phyloP scores from a whole-genome alignment of 1,284 basidiomycete species.

The Porodaedalea pini region DNA sequence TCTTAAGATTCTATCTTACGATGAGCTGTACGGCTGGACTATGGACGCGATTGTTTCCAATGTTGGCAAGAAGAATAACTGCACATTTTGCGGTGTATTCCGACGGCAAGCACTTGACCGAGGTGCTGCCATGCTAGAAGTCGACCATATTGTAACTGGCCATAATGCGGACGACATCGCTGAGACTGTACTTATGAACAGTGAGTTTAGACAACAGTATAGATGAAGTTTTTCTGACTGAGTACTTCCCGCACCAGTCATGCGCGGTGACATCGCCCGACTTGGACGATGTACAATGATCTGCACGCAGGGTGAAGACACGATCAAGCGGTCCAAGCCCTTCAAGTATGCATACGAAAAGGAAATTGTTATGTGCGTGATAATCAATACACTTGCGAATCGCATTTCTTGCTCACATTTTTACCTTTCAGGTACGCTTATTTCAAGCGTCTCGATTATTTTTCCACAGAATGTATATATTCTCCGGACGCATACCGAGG shows the following conservation, averaged over 20 bases:
- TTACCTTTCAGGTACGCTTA: constrained; percentile 81
- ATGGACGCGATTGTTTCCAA: constrained; percentile 96
- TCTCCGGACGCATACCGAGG: constrained; percentile 98
- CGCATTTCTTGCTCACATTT: constrained; percentile 9
- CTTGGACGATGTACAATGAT: constrained; percentile 93
- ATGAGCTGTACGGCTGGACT: constrained; percentile 98
- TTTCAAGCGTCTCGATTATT: constrained; percentile 98
- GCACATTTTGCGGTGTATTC: constrained; percentile 99
- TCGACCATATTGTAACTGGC: constrained; percentile 98
- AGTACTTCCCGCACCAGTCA: constrained; percentile 52
- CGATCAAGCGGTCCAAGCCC: constrained; percentile 94
- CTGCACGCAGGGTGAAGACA: constrained; percentile 90
- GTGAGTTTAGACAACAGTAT: constrained; percentile 46
- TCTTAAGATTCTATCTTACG: constrained; percentile 93
- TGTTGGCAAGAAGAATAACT: constrained; percentile 97
- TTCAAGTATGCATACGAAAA: constrained; percentile 99
- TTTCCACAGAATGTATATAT: constrained; percentile 99
- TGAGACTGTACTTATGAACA: constrained; percentile 98
- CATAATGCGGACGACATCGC: constrained; percentile 99
- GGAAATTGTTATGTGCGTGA: constrained; percentile 94
- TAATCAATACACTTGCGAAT: not conserved
- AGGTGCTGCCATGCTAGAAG: constrained; percentile 83
- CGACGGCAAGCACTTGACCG: constrained; percentile 93
- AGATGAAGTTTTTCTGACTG: not conserved
- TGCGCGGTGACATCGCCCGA: constrained; percentile 95